Evolutionary conservation across 129 eudicot species (phyloP).

Genomic region (Scalesia atractyloides): DNA sequence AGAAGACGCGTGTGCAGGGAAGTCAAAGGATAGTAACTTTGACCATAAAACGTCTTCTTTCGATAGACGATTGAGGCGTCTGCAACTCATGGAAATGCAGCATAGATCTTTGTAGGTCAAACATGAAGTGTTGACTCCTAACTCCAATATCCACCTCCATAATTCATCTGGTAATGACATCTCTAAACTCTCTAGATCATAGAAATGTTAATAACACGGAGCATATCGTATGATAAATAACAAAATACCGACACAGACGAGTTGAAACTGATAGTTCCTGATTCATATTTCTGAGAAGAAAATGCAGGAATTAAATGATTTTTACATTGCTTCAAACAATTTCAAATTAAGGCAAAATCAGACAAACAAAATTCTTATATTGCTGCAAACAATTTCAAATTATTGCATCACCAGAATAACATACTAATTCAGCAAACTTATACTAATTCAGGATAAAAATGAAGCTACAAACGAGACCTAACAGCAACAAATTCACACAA

Average conservation of each 20-base stretch:
- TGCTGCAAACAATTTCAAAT: neutral
- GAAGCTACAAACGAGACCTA: neutral
- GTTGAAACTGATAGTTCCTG: no score
- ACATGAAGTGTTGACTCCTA: slow-evolving; percentile 43
- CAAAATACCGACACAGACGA: no score
- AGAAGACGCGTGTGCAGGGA: slow-evolving; percentile 43
- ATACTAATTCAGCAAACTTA: neutral
- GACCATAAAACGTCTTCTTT: slow-evolving; percentile 63
- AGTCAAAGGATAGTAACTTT: slow-evolving; percentile 57
- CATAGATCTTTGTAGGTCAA: slow-evolving; percentile 62
- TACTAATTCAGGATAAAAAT: neutral
- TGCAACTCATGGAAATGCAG: slow-evolving; percentile 62
- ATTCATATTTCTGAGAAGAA: neutral
- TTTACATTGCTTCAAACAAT: neutral
- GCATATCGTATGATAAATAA: neutral
- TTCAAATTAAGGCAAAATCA: neutral
- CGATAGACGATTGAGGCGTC: slow-evolving; percentile 59
- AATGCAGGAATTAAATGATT: neutral
- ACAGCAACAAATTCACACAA: neutral
- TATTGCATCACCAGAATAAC: neutral
- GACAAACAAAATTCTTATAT: neutral
- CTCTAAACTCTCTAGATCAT: slow-evolving; percentile 17
- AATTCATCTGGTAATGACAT: slow-evolving; percentile 75
- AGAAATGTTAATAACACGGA: neutral
- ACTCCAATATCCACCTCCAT: slow-evolving; percentile 68